Base-by-base conservation (phyloP, 345 rosid species). In the Ceriops tagal region DNA sequence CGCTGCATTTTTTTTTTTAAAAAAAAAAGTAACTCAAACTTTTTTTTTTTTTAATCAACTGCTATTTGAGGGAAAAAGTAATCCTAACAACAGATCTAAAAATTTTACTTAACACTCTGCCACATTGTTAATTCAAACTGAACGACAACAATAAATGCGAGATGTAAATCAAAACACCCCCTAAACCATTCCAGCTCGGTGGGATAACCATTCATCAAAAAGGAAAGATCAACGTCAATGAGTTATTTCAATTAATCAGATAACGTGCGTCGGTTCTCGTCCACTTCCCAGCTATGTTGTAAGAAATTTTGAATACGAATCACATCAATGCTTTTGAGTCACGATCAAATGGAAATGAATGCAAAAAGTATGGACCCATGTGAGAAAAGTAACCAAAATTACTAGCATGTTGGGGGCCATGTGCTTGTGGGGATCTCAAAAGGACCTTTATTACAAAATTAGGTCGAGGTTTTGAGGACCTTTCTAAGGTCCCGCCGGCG, bases 351-450 rank as follows among this genome's bases (percentile, higher is more conserved):
- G 68, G 56, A 20, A 58, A 32, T 64, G 35, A 52, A 51, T 11
- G 28, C 51, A 18, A 26, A 19, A 34, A 51, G 66, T 37, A 61
- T 61, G 75, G 57, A 73, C 69, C 80, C 85, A 79, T 74, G 81
- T 76, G 81, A 82, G 62, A 65, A 68, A 72, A 81, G 62, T 31
- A n/a, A 60, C 58, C 32, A 61, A 70, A 28, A 66, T 30, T 71
- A 53, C 22, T 35, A 66, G 74, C 75, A 77, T 78, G 78, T 68
- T 74, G 75, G 71, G 70, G 66, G 52, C 68, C 87, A 83, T 81
- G 84, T 83, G 84, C 78, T 58, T 31, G n/a, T 43, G 73, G 66
- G 59, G 71, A 71, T 65, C 64, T 66, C 62, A 8, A 34, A 67
- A 71, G 11, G 57, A 16, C 20, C 58, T 71, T 82, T 71, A 62